Percentiles rank a stretch among this genome's conserved stretches.
Conservation (phyloP, 208 protist genomes). For the Trypanosoma brucei region DNA sequence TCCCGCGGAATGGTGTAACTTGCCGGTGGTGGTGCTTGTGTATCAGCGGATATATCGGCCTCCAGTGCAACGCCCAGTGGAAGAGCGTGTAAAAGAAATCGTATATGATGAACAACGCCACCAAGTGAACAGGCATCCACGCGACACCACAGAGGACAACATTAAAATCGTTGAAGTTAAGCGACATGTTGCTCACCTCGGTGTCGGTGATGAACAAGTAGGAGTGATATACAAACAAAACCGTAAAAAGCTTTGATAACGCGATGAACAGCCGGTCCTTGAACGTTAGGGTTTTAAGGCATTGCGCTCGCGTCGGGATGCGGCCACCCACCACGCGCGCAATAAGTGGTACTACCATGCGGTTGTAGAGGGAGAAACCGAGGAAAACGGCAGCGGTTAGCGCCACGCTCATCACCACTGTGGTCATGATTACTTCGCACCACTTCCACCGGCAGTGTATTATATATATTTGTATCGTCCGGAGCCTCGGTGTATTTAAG, state of each 20-base stretch:
- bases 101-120: conserved; percentile 74
- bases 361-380: conserved; percentile 63
- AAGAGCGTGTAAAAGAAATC: conserved; percentile 90
- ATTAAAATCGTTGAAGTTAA: conserved; percentile 28
- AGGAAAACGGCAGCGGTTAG: conserved; percentile 45
- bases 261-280: conserved; percentile 58
- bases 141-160: conserved; percentile 26
- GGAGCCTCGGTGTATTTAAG: no score
- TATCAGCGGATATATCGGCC: conserved; percentile 74
- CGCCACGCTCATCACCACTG: conserved; percentile 15
- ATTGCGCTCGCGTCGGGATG: conserved; percentile 37
- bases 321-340: conserved; percentile 26
- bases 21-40: conserved; percentile 93
- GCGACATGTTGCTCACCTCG: conserved; percentile 39
- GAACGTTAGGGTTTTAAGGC: conserved; percentile 34
- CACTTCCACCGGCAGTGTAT: not conserved
- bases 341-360: conserved; percentile 44
- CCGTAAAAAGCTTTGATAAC: conserved; percentile 49
- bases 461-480: not conserved
- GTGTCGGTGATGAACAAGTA: conserved; percentile 43
- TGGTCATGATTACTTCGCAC: not conserved
- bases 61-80: conserved; percentile 84
- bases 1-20: conserved; percentile 83
- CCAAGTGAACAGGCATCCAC: conserved; percentile 59
- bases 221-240: conserved; percentile 63